A percentile compares a stretch with the other conserved stretches of the same genome.
These are phyloP conservation scores for Lasiodiplodia citricola DNA, from an alignment of 2,329 filamentous ascomycete species.

Conservation along the genomic window DNA sequence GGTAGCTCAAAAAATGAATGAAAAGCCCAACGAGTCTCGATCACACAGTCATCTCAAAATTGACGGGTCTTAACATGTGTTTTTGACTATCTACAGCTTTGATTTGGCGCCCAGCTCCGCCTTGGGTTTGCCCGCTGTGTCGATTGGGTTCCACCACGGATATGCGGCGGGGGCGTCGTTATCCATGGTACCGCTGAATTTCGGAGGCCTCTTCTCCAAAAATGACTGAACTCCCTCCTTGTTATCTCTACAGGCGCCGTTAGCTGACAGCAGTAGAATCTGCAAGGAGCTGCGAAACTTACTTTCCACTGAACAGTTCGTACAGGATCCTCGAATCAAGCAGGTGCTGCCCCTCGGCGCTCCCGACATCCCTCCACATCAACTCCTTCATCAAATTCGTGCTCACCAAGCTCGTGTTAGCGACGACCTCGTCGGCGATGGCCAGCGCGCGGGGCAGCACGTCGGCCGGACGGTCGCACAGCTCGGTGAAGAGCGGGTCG, in stretches of 20 bases:
- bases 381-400: slow-evolving; percentile 73
- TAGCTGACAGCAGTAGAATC: slow-evolving; percentile 22
- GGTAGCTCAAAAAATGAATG: slow-evolving; percentile 46
- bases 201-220: slow-evolving; percentile 68
- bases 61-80: neutral
- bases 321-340: slow-evolving; percentile 70
- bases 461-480: slow-evolving; percentile 61
- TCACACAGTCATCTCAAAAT: neutral
- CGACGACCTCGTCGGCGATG: slow-evolving; percentile 69
- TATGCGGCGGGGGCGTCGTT: slow-evolving; percentile 64
- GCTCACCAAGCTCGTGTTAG: slow-evolving; percentile 68
- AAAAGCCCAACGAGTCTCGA: slow-evolving; percentile 41
- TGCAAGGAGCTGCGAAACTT: slow-evolving; percentile 32
- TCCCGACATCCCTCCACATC: slow-evolving; percentile 65
- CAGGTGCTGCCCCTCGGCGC: slow-evolving; percentile 72
- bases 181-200: slow-evolving; percentile 66
- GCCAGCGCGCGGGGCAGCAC: slow-evolving; percentile 70
- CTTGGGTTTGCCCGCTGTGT: slow-evolving; percentile 51
- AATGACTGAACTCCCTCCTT: slow-evolving; percentile 73
- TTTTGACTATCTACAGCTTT: slow-evolving; percentile 15
- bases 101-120: slow-evolving; percentile 29
- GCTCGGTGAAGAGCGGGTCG: slow-evolving; percentile 69
- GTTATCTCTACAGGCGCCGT: slow-evolving; percentile 57
- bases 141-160: slow-evolving; percentile 71
- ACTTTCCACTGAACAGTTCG: slow-evolving; percentile 61